Base-by-base conservation (phyloP, 169 alveolate genomes). In the Miamiensis avidus region DNA sequence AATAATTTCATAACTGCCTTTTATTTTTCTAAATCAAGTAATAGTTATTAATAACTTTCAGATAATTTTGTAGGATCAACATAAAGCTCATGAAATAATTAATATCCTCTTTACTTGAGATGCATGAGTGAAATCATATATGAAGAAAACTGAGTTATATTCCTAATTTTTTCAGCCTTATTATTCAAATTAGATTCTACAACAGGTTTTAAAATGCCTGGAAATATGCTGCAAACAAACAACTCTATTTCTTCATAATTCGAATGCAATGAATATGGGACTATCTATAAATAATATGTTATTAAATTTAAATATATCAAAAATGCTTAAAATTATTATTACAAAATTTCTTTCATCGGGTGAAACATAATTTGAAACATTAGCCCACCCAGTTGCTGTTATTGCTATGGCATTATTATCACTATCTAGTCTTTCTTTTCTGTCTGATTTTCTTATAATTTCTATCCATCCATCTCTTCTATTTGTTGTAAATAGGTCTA, bases 401-500 rank as follows among this genome's bases (percentile, higher is more conserved):
- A 94, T 91, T 6, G 95, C 89, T 27, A 89, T 90, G 26, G 83
- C 73, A 33, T 92, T 76, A 31, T 82, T 85, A 26, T 85, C 81
- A 33, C 84, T 88, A 30, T 86, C 82, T 49, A 89, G 34, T 73
- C 91, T 89, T 34, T 64, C 76, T 11, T 77, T 72, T 25, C 82
- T 82, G 29, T 88, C 89, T 30, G 65, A 75, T 49, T 85, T 91
- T 82, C 87, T 73, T 0, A 91, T 88, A 1, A 78, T 79, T 78
- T 83, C 88, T 49, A 94, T 92, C 90, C 91, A 94, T 0, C 97
- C 97, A 31, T 84, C 74, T 30, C 82, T 76, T 49, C 81, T 29
- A 82, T 92, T 89, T 25, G 94, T 89, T 26, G 95, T 94, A 78
- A 92, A 94, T 0, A 81, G 34, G 0, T 92, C 93, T 29, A 89